Percentiles rank a stretch among this genome's conserved stretches.
phyloP scores from a whole-genome alignment of 306 rosid species.

The Delonix regia region DNA sequence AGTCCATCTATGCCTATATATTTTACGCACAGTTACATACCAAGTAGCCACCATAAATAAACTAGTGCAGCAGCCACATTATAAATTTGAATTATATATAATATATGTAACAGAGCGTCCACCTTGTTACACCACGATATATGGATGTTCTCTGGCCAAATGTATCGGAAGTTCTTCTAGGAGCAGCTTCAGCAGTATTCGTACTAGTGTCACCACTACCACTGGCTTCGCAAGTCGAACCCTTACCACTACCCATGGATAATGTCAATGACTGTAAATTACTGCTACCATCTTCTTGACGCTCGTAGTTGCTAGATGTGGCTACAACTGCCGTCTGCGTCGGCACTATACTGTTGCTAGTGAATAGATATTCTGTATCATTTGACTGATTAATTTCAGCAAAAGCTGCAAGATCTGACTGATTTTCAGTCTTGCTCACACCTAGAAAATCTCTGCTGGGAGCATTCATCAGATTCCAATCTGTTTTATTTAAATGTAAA shows the following conservation, averaged over 20 bases:
- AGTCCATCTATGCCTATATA: conserved; percentile 80
- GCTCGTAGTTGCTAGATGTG: conserved; percentile 53
- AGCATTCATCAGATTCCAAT: conserved; percentile 73
- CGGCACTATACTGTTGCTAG: conserved; percentile 51
- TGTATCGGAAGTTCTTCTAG: conserved; percentile 62
- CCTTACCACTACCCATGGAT: conserved; percentile 81
- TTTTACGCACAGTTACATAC: neutral
- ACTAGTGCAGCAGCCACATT: neutral
- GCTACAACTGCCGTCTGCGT: conserved; percentile 51
- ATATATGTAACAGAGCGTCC: no score
- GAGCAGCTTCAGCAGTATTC: conserved; percentile 49
- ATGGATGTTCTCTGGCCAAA: conserved; percentile 76
- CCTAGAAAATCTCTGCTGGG: conserved; percentile 85
- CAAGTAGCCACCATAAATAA: no score
- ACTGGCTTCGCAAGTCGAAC: conserved; percentile 67
- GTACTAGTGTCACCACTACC: conserved; percentile 34
- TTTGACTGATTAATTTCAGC: conserved; percentile 51
- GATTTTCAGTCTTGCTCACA: conserved; percentile 73
- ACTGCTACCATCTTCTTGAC: conserved; percentile 64
- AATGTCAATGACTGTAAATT: conserved; percentile 75
- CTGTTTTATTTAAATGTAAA: conserved; percentile 32
- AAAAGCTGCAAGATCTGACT: conserved; percentile 64
- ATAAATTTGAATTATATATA: neutral
- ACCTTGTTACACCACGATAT: conserved; percentile 84
- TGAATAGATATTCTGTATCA: conserved; percentile 66